phyloP scores from a whole-genome alignment of 352 stramenopile genomes.

The Globisporangium barbulae region DNA sequence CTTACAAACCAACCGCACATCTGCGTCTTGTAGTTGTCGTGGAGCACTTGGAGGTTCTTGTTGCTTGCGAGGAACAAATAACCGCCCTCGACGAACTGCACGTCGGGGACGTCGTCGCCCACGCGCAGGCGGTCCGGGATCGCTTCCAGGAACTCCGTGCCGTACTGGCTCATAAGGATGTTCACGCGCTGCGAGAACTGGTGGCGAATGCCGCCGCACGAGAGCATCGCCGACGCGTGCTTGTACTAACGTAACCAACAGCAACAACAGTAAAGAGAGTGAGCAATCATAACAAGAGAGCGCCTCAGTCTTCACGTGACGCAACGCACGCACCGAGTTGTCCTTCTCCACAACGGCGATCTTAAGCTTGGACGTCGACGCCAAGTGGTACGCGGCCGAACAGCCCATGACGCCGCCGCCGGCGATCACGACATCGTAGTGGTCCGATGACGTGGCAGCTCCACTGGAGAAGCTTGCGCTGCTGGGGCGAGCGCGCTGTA shows the following conservation, averaged over 20 bases:
- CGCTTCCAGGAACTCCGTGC: slow-evolving; percentile 61
- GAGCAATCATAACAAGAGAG: background rate
- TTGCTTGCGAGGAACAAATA: slow-evolving; percentile 80
- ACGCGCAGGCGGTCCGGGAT: slow-evolving; percentile 52
- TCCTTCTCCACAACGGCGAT: slow-evolving; percentile 79
- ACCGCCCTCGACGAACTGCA: slow-evolving; percentile 77
- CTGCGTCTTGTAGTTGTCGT: slow-evolving; percentile 57
- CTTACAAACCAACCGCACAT: slow-evolving; percentile 20
- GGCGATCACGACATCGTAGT: slow-evolving; percentile 79
- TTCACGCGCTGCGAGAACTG: slow-evolving; percentile 80
- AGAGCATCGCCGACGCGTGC: slow-evolving; percentile 73
- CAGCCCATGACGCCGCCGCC: slow-evolving; percentile 83
- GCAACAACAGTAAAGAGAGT: background rate
- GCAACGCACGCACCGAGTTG: slow-evolving; percentile 36
- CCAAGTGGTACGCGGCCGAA: slow-evolving; percentile 84
- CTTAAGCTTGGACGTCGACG: slow-evolving; percentile 58
- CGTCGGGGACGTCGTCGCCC: slow-evolving; percentile 55
- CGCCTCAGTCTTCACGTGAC: background rate
- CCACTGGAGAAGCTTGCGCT: slow-evolving; percentile 9
- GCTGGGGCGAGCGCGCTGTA: background rate
- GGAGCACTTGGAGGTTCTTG: slow-evolving; percentile 50
- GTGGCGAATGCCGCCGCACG: slow-evolving; percentile 71
- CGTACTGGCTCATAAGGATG: slow-evolving; percentile 80
- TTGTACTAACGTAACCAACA: slow-evolving; percentile 59
- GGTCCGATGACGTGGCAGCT: background rate